A percentile compares a stretch with the other conserved stretches of the same genome.
Conservation (phyloP, 768 basidiomycete genomes). For the Strobilomyces confusus region DNA sequence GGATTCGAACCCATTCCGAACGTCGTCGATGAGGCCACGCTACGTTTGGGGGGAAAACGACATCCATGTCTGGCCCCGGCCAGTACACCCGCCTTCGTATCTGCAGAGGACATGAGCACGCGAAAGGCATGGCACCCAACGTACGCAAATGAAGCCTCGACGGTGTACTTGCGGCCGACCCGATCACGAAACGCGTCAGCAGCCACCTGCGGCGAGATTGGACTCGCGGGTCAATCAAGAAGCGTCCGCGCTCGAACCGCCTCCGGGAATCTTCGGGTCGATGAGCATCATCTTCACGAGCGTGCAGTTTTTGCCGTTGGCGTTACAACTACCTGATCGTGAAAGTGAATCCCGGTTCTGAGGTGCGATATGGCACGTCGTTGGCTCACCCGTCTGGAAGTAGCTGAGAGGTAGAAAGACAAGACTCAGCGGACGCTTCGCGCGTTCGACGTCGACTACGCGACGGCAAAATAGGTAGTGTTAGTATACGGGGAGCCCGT, state of each 20-base stretch:
- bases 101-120: slow-evolving; percentile 23
- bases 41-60: background rate
- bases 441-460: slow-evolving; percentile 29
- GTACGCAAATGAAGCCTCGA: slow-evolving; percentile 38
- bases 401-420: slow-evolving; percentile 28
- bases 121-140: slow-evolving; percentile 4
- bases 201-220: background rate
- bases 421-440: background rate
- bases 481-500: slow-evolving; percentile 35
- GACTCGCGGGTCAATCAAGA: slow-evolving; percentile 43
- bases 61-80: slow-evolving; percentile 42
- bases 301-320: slow-evolving; percentile 47
- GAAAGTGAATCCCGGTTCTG: background rate
- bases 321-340: slow-evolving; percentile 35
- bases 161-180: slow-evolving; percentile 37
- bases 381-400: slow-evolving; percentile 38
- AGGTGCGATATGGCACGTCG: background rate
- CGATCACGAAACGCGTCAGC: background rate
- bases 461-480: slow-evolving; percentile 38
- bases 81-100: slow-evolving; percentile 43
- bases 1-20: slow-evolving; percentile 29
- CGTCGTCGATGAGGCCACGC: background rate
- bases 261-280: slow-evolving; percentile 39
- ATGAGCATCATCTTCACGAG: slow-evolving; percentile 45
- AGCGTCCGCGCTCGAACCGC: slow-evolving; percentile 45